A percentile compares a stretch with the other conserved stretches of the same genome.
Conservation (phyloP, 2,329 filamentous ascomycete species). For the Tolypocladium pustulatum region DNA sequence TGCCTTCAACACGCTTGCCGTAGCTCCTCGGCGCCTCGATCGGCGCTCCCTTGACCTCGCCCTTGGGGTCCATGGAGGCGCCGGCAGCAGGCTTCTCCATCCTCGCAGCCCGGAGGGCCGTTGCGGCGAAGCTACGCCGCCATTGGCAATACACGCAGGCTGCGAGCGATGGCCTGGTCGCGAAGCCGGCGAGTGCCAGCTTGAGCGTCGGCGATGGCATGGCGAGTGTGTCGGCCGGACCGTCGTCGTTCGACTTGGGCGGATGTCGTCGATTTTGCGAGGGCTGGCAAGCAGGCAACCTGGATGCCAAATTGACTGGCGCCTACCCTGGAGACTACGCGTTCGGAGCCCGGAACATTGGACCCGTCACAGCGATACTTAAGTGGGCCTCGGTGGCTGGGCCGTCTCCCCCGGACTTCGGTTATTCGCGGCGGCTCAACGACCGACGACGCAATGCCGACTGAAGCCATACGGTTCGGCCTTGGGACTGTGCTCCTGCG, state of each 20-base stretch:
- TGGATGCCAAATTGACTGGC: not conserved
- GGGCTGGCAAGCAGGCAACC: not conserved
- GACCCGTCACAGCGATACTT: not conserved
- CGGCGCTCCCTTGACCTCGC: slow-evolving; percentile 31
- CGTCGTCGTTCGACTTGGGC: not conserved
- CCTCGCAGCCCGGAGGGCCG: slow-evolving; percentile 22
- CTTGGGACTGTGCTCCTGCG: not conserved
- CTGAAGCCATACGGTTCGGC: slow-evolving; percentile 15
- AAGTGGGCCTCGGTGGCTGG: not conserved
- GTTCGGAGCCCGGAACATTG: not conserved
- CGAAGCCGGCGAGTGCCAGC: slow-evolving; percentile 15
- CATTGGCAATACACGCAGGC: slow-evolving; percentile 41
- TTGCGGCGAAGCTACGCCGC: slow-evolving; percentile 35
- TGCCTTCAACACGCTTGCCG: slow-evolving; percentile 38
- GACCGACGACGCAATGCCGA: slow-evolving; percentile 23
- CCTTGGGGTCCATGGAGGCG: slow-evolving; percentile 25
- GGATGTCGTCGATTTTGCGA: not conserved
- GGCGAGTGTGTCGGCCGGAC: not conserved
- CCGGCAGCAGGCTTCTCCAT: slow-evolving; percentile 24
- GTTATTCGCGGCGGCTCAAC: slow-evolving; percentile 24
- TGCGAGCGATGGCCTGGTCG: slow-evolving; percentile 18
- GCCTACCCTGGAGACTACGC: not conserved
- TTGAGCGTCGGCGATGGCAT: slow-evolving; percentile 23
- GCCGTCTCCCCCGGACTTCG: slow-evolving; percentile 8
- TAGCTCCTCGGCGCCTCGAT: slow-evolving; percentile 50